Evolutionary conservation across 495 filamentous ascomycete species (phyloP).

Genomic region (Parathielavia hyrcaniae): DNA sequence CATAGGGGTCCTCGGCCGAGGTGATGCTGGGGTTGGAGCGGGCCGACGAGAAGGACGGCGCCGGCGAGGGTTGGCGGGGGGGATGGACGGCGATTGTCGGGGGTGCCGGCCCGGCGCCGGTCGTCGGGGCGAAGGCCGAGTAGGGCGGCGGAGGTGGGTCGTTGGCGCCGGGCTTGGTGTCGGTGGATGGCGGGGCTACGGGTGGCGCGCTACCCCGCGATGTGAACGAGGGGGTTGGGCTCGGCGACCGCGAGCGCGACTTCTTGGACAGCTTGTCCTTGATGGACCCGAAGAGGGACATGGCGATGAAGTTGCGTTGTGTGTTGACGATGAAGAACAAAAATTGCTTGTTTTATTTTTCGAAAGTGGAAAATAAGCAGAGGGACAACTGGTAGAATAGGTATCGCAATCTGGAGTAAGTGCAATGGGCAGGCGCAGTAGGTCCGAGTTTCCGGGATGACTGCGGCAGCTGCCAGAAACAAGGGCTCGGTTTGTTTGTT

Average conservation of each 20-base stretch:
- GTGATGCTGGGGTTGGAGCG: constrained; percentile 24
- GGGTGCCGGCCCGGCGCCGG: constrained; percentile 17
- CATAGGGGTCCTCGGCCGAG: constrained; percentile 58
- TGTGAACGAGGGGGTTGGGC: constrained; percentile 3
- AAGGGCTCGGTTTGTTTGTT: too few relatives aligned
- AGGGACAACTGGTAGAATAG: not conserved
- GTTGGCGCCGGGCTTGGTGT: constrained; percentile 7
- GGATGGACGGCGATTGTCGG: constrained; percentile 20
- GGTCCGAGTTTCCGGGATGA: too few relatives aligned
- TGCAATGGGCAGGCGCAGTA: not conserved
- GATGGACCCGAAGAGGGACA: constrained; percentile 22
- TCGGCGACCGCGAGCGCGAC: constrained; percentile 13
- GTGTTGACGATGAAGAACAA: not conserved
- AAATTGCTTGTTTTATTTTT: not conserved
- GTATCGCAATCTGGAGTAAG: not conserved
- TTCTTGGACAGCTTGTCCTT: constrained; percentile 22
- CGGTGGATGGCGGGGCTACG: not conserved
- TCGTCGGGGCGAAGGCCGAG: constrained; percentile 7
- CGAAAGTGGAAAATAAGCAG: not conserved
- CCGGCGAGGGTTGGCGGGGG: constrained; percentile 18
- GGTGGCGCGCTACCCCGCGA: too few relatives aligned
- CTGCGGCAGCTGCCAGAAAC: too few relatives aligned
- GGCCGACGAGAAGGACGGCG: constrained; percentile 21
- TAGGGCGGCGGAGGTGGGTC: constrained; percentile 15
- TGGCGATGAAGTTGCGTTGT: not conserved